phyloP scores from a whole-genome alignment of 768 basidiomycete genomes.

The Mrakia hoshinonis region DNA sequence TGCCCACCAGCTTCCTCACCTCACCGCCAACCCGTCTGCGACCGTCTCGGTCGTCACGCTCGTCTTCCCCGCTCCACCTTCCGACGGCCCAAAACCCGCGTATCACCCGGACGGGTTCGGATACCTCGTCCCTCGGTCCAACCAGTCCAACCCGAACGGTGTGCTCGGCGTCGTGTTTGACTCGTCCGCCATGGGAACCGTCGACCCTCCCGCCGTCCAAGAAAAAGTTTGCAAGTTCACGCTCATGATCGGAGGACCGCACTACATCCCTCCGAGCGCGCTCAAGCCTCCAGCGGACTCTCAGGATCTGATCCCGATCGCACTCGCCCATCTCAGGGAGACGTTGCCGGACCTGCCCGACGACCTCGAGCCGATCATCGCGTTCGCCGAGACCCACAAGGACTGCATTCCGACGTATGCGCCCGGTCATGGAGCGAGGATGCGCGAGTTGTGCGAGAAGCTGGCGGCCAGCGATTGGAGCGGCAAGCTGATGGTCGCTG shows the following conservation, averaged over 20 bases:
- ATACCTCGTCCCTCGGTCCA: conserved; percentile 72
- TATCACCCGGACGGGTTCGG: conserved; percentile 86
- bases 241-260: conserved; percentile 81
- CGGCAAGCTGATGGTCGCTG: conserved; percentile 54
- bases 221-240: conserved; percentile 63
- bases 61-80: conserved; percentile 54
- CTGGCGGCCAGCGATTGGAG: conserved; percentile 46
- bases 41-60: conserved; percentile 84
- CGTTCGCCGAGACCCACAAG: conserved; percentile 43
- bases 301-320: conserved; percentile 14
- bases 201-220: conserved; percentile 45
- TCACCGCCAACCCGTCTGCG: conserved; percentile 61
- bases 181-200: conserved; percentile 59
- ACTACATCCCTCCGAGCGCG: conserved; percentile 38
- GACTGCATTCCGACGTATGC: conserved; percentile 70
- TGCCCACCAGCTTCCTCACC: conserved; percentile 50
- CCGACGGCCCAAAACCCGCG: conserved; percentile 31
- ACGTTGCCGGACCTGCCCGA: conserved; percentile 30
- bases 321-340: conserved; percentile 25
- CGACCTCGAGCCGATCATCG: conserved; percentile 34
- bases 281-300: conserved; percentile 18
- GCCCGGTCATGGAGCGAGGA: conserved; percentile 62
- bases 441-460: conserved; percentile 51
- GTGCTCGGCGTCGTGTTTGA: conserved; percentile 82
- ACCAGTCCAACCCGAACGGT: conserved; percentile 43